Evolutionary conservation across 2,329 filamentous ascomycete genomes (phyloP).

Genomic region (Aspergillus calidoustus): DNA sequence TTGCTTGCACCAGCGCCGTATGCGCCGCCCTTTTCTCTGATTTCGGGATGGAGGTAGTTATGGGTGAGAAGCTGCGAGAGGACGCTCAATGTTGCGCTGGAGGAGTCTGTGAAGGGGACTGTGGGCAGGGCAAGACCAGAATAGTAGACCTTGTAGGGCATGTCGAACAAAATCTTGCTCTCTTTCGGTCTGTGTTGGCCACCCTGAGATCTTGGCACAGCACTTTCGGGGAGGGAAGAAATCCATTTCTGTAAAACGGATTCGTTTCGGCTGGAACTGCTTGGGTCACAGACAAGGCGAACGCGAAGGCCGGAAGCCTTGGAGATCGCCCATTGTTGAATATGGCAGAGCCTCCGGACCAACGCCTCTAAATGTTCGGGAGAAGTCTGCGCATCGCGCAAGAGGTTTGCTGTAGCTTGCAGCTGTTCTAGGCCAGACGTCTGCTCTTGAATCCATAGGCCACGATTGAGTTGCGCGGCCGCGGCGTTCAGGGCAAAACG

Average conservation of each 20-base stretch:
- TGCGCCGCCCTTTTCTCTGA: conserved; percentile 94
- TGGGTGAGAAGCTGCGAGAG: conserved; percentile 92
- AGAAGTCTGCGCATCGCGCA: conserved; percentile 69
- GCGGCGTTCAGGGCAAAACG: conserved; percentile 83
- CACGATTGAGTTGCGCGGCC: conserved; percentile 75
- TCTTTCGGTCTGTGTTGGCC: conserved; percentile 37
- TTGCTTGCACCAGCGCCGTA: conserved; percentile 92
- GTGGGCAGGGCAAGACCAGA: conserved; percentile 82
- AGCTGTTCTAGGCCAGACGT: conserved; percentile 90
- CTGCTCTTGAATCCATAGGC: conserved; percentile 77
- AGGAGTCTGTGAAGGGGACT: conserved; percentile 76
- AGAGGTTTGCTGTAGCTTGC: conserved; percentile 76
- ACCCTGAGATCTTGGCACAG: conserved; percentile 41
- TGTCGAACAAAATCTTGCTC: conserved; percentile 81
- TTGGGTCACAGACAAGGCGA: conserved; percentile 82
- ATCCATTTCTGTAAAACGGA: conserved; percentile 74
- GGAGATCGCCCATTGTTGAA: conserved; percentile 77
- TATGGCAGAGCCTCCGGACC: conserved; percentile 80
- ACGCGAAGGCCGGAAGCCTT: conserved; percentile 71
- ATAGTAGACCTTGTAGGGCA: conserved; percentile 98
- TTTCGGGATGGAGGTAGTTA: conserved; percentile 95
- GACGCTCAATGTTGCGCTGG: conserved; percentile 81
- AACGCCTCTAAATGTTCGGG: conserved; percentile 74
- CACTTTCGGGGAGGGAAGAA: conserved; percentile 56
- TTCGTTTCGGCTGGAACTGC: conserved; percentile 73